Evolutionary conservation across 2,329 filamentous ascomycete genomes (phyloP), one percentile per base, ranked within the genome.

Genomic region (Colletotrichum magnum): DNA sequence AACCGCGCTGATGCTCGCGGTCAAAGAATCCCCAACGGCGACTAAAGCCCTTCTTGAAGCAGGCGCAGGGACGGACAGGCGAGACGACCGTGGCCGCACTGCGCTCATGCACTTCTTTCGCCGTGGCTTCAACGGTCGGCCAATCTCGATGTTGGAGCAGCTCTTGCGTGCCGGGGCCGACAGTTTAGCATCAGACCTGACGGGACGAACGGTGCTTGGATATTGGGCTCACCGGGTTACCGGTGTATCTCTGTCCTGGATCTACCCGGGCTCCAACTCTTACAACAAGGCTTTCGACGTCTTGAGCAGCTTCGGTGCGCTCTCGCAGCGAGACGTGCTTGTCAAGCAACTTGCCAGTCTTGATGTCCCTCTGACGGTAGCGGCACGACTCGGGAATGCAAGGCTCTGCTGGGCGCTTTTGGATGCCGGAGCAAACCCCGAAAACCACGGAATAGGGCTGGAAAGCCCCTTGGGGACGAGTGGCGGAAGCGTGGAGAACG

Each of bases 1-100:
- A 41, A 58, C 56, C 9, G 39, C 56, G 3, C 16, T 58, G 39
- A 58, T 58, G 56, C 56, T 58, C 24, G 56, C 56, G 5, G 39
- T 58, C 5, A 58, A 39, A 4, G 39, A 47, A 45, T 58, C 41
- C 6, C 10, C 56, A 32, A 58, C 56, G 9, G 56, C 56, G 24
- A 58, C 56, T 0, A 47, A 97, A 97, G 0, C 94, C 97, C 81
- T 98, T 95, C 0, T 95, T 94, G 0, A 97, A 93, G 74, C 97
- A 97, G 70, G 98, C 85, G 78, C 97, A 97, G 2, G 98, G 85
- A 4, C 97, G 81, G 24, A 89, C 77, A 43, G 90, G 56, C 39
- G 41, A 18, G 56, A 58, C 39, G 18, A 39, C 24, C 45, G n/a
- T 5, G 41, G 56, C 13, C 56, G 56, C 7, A 58, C 56, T 58